These are phyloP conservation scores for Chrysanthemum makinoi DNA, from an alignment of 129 eudicot genomes.

Conservation along the genomic window DNA sequence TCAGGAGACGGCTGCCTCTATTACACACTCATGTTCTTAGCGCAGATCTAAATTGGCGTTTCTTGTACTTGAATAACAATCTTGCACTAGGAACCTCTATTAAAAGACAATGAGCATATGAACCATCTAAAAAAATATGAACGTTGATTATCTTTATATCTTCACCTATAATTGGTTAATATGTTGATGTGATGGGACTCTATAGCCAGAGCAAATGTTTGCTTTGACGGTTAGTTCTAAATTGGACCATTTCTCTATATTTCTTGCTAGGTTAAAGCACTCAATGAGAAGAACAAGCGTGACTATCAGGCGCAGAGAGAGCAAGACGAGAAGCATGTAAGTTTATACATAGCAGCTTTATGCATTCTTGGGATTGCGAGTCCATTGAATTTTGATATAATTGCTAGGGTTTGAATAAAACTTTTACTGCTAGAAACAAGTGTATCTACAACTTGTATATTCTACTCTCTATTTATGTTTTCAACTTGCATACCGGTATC, in stretches of 20 bases:
- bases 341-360: conserved; percentile 12
- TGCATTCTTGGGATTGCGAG: not conserved
- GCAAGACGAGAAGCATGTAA: conserved; percentile 93
- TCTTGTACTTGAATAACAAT: conserved; percentile 15
- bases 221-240: conserved; percentile 3
- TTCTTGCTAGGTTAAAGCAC: conserved; percentile 64
- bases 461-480: too few species aligned
- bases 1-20: too few species aligned
- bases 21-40: not conserved
- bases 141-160: not conserved
- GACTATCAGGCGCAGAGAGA: conserved; percentile 74
- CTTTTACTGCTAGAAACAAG: not conserved
- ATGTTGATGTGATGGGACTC: not conserved
- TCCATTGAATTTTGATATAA: not conserved
- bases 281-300: conserved; percentile 81
- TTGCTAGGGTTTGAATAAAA: not conserved
- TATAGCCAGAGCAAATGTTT: not conserved
- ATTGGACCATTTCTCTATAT: conserved; percentile 14
- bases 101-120: not conserved
- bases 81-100: not conserved
- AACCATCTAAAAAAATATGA: not conserved
- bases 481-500: not conserved
- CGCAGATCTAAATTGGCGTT: not conserved
- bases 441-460: too few species aligned
- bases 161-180: not conserved